Evolutionary conservation across 2,329 filamentous ascomycete species (phyloP), one percentile per base, ranked within the genome.

Genomic region (Claviceps paspali): DNA sequence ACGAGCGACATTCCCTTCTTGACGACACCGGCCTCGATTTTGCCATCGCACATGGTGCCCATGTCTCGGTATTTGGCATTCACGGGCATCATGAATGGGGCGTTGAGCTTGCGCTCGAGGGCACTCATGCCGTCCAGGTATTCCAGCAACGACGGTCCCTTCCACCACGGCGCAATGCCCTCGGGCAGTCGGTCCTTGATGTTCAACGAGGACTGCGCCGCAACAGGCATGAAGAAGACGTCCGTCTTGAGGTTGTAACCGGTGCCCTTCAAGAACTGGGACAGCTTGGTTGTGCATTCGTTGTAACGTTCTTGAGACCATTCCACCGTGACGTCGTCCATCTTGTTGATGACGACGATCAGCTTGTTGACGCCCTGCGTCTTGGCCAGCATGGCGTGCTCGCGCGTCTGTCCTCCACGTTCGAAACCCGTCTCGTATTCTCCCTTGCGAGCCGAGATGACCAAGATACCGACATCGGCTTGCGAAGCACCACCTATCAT

Each of bases 351-450:
- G 37, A 73, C 91, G 22, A 98, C 79, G 32, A 96, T 70, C 39
- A 98, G 72, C 65, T 95, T 95, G 70, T 93, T 93, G 42, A 98
- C 91, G 62, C 91, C 91, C 57, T 94, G 88, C 1, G 92, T 98
- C 65, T 96, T 94, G 48, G 92, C 92, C 55, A 98, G 71, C 68
- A 98, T 85, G 39, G 92, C 91, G 62, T 96, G 88, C 72, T 98
- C 91, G 56, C 91, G 76, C 38, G 91, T 98, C 61, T 98, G 91
- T 27, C 91, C 88, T 45, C 91, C 91, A 67, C 85, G 56, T 68
- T 98, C 91, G 57, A 98, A 98, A 35, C 91, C 91, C 24, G 91
- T 96, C 64, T 98, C 91, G 60, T 96, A 98, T 64, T 98, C 91
- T 54, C 91, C 91, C 69, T 95, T 96, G 53, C 91, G 81, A 29